phyloP scores from a whole-genome alignment of 2,329 filamentous ascomycete genomes.

The Fusarium transvaalense region DNA sequence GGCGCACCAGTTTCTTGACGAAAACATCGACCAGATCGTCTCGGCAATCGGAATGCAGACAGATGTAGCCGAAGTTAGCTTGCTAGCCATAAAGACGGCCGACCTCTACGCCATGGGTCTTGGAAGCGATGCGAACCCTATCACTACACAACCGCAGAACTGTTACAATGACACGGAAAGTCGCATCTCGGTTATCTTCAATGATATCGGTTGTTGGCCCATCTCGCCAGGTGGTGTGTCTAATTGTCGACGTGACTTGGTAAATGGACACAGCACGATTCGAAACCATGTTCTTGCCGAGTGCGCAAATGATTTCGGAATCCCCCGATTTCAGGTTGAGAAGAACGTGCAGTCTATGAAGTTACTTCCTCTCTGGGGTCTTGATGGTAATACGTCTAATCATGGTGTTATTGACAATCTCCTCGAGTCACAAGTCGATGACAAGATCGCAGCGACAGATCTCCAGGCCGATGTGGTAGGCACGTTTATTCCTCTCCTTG shows the following conservation, averaged over 20 bases:
- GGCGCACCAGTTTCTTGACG: conserved; percentile 19
- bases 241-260: conserved; percentile 38
- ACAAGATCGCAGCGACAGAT: conserved; percentile 34
- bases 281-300: conserved; percentile 40
- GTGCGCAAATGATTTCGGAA: conserved; percentile 39
- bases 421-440: conserved; percentile 34
- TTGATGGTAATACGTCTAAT: conserved; percentile 36
- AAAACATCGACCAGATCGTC: conserved; percentile 32
- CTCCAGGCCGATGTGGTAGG: conserved; percentile 22
- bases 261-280: conserved; percentile 40
- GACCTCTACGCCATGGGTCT: conserved; percentile 42
- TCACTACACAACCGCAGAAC: conserved; percentile 33
- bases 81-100: conserved; percentile 33
- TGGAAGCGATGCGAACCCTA: conserved; percentile 34
- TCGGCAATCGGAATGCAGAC: conserved; percentile 37
- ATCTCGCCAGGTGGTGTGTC: conserved; percentile 38
- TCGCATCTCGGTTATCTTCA: conserved; percentile 36
- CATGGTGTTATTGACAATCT: conserved; percentile 39
- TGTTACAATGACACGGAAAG: conserved; percentile 33
- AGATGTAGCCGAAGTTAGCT: conserved; percentile 31
- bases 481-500: conserved; percentile 30
- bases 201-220: conserved; percentile 41
- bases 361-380: conserved; percentile 37
- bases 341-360: conserved; percentile 41
- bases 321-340: conserved; percentile 40